A percentile compares a stretch with the other conserved stretches of the same genome.
These are phyloP conservation scores for Jamesozyma gamospora DNA, from an alignment of 805 yeast species.

Conservation along the genomic window DNA sequence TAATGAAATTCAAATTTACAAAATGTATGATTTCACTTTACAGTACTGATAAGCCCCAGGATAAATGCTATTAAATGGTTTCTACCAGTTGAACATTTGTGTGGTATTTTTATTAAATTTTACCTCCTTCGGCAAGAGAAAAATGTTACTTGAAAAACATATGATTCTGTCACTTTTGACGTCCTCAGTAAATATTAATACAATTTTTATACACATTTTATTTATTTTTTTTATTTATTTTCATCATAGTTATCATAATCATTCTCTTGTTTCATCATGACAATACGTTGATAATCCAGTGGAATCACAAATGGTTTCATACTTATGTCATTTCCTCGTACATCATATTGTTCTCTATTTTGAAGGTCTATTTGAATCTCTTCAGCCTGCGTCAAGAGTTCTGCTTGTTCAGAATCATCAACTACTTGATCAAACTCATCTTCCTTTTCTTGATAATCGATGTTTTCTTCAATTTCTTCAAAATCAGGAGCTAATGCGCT, in stretches of 20 bases:
- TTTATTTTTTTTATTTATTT: background rate
- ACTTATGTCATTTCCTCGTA: slow-evolving; percentile 53
- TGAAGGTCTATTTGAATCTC: slow-evolving; percentile 53
- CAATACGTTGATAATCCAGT: slow-evolving; percentile 28
- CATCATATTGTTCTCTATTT: slow-evolving; percentile 55
- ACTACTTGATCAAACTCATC: slow-evolving; percentile 79
- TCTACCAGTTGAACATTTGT: too few relatives aligned
- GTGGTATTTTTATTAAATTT: too few relatives aligned
- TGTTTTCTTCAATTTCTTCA: slow-evolving; percentile 86
- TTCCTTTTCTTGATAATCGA: slow-evolving; percentile 77
- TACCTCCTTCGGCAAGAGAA: background rate
- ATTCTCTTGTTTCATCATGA: slow-evolving; percentile 12
- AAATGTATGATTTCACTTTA: too few relatives aligned
- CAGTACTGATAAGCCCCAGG: too few relatives aligned
- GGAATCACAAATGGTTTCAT: slow-evolving; percentile 54
- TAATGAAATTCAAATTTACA: too few relatives aligned
- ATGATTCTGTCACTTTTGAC: too few relatives aligned
- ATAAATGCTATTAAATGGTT: too few relatives aligned
- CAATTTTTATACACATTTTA: background rate
- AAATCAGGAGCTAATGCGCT: slow-evolving; percentile 94
- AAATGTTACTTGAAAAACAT: too few relatives aligned
- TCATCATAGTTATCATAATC: background rate
- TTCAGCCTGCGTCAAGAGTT: slow-evolving; percentile 49
- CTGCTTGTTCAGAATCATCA: slow-evolving; percentile 48
- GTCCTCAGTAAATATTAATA: too few relatives aligned